These are phyloP conservation scores for Annulohypoxylon moriforme DNA, from an alignment of 495 filamentous ascomycete species.

Conservation along the genomic window DNA sequence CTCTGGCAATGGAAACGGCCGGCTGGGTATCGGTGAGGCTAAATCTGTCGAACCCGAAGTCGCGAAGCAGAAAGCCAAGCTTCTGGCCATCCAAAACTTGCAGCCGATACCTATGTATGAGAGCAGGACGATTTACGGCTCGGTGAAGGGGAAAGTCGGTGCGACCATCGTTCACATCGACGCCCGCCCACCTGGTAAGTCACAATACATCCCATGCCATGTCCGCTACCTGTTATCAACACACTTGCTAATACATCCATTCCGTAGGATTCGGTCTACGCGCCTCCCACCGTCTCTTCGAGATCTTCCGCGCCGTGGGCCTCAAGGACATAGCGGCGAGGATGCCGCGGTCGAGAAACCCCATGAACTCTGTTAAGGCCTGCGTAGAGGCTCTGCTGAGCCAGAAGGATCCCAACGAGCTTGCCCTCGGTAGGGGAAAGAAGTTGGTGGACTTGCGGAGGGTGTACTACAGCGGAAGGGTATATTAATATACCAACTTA, in stretches of 20 bases:
- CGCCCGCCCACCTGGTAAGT: conserved; percentile 86
- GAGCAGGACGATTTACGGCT: conserved; percentile 88
- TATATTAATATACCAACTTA: conserved; percentile 52
- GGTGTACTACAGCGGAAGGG: conserved; percentile 92
- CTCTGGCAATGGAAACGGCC: conserved; percentile 85
- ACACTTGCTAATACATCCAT: conserved; percentile 11
- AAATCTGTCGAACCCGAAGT: conserved; percentile 79
- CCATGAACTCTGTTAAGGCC: conserved; percentile 97
- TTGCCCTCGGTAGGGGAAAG: conserved; percentile 86
- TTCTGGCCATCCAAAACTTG: conserved; percentile 86
- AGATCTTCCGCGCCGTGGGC: conserved; percentile 85
- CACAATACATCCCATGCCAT: neutral
- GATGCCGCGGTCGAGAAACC: conserved; percentile 83
- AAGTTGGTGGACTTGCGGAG: conserved; percentile 96
- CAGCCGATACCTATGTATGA: conserved; percentile 89
- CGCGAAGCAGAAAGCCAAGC: conserved; percentile 72
- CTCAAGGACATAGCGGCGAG: conserved; percentile 86
- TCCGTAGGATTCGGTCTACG: conserved; percentile 86
- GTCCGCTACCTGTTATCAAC: neutral
- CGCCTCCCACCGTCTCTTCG: conserved; percentile 88
- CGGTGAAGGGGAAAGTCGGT: conserved; percentile 84
- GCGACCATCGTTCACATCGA: conserved; percentile 83
- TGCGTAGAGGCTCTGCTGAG: conserved; percentile 80
- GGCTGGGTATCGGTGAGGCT: conserved; percentile 88
- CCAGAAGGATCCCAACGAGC: conserved; percentile 87